Percentiles rank a stretch among this genome's conserved stretches.
Conservation (phyloP, 495 filamentous ascomycete species). For the Amphirosellinia nigrospora region DNA sequence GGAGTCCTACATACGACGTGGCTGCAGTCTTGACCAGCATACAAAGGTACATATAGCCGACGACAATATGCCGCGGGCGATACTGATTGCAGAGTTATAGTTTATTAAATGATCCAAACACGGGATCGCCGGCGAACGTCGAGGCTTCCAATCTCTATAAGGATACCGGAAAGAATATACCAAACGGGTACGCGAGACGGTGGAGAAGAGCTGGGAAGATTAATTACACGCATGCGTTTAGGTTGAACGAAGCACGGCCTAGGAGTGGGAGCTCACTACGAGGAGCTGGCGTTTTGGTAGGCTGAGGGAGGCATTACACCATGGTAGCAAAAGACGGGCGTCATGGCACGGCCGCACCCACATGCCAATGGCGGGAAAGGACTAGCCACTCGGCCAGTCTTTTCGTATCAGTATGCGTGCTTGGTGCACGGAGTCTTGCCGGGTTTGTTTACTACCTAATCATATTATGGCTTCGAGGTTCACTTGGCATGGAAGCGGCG, state of each 20-base stretch:
- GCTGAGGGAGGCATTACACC: conserved; percentile 1
- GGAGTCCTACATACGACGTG: conserved; percentile 99
- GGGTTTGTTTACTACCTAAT: background rate
- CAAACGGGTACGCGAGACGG: conserved; percentile 93
- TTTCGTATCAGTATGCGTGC: conserved; percentile 18
- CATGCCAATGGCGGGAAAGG: conserved; percentile 1
- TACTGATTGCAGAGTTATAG: conserved; percentile 52
- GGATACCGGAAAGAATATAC: conserved; percentile 93
- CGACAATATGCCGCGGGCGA: background rate
- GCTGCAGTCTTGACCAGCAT: conserved; percentile 97
- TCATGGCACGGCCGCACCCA: conserved; percentile 1
- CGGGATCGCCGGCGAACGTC: conserved; percentile 94
- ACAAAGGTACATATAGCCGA: conserved; percentile 71
- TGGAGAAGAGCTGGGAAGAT: conserved; percentile 99
- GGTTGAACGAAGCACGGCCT: background rate
- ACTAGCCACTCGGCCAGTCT: conserved; percentile 8
- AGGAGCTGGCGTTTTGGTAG: conserved; percentile 24
- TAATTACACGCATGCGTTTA: conserved; percentile 42
- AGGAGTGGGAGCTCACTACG: conserved; percentile 19
- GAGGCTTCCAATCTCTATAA: conserved; percentile 99
- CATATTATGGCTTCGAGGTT: conserved; percentile 15
- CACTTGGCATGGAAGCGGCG: conserved; percentile 23
- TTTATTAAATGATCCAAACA: conserved; percentile 98
- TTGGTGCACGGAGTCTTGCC: conserved; percentile 2
- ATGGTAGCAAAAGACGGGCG: conserved; percentile 11